Evolutionary conservation across 306 rosid genomes (phyloP).

Genomic region (Cicer pinnatifidum): DNA sequence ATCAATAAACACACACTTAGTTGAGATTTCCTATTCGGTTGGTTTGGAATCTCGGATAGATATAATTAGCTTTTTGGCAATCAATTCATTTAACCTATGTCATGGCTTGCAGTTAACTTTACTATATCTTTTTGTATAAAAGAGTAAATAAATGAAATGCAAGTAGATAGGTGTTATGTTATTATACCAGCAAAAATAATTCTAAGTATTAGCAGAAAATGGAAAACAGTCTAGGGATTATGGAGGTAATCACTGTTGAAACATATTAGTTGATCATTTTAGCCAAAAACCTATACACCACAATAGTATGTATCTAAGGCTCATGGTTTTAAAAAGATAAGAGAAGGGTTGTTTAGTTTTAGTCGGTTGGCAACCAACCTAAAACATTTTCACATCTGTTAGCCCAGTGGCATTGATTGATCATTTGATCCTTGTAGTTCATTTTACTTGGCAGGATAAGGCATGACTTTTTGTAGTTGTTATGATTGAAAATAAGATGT

Average conservation of each 20-base stretch:
- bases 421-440: slow-evolving; percentile 26
- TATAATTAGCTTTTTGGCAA: slow-evolving; percentile 7
- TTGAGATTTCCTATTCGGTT: not conserved
- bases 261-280: too few species aligned
- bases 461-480: not conserved
- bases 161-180: not conserved
- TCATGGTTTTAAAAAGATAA: not conserved
- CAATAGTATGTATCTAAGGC: not conserved
- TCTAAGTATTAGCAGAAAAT: too few species aligned
- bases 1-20: not conserved
- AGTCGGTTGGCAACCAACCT: not conserved
- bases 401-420: slow-evolving; percentile 13
- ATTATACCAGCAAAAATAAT: too few species aligned
- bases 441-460: not conserved
- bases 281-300: too few species aligned
- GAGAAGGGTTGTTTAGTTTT: not conserved
- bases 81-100: slow-evolving; percentile 29
- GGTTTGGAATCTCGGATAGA: not conserved
- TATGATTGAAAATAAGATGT: not conserved
- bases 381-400: not conserved
- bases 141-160: not conserved
- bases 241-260: too few species aligned
- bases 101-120: not conserved
- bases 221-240: too few species aligned
- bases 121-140: not conserved